A percentile compares a stretch with the other conserved stretches of the same genome.
Evolutionary conservation across 176 grass and related monocot species (phyloP).

Genomic region (Pontederia crassipes): DNA sequence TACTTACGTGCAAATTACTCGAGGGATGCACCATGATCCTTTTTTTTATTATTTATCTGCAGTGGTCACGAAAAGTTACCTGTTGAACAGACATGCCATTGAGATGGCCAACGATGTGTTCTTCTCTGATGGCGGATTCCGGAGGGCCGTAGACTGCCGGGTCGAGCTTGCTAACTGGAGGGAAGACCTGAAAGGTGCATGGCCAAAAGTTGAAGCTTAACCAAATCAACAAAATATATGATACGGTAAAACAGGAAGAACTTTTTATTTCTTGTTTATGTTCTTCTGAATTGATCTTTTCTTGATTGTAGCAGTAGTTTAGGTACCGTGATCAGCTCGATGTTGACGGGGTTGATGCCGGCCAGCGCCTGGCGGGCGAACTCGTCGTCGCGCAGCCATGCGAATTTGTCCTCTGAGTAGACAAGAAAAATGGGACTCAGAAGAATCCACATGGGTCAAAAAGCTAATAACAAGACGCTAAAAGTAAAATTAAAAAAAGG

Average conservation of each 20-base stretch:
- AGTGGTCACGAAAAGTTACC: constrained; percentile 13
- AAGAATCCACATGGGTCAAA: background rate
- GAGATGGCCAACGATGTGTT: constrained; percentile 66
- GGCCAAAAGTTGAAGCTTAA: background rate
- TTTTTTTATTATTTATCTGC: no score
- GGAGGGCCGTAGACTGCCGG: constrained; percentile 55
- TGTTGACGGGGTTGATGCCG: constrained; percentile 88
- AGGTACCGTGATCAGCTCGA: constrained; percentile 74
- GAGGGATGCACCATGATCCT: no score
- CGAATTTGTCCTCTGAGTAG: constrained; percentile 89
- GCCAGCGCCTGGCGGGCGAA: constrained; percentile 77
- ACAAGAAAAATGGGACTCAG: background rate
- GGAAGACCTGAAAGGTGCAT: constrained; percentile 43
- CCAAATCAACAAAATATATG: background rate
- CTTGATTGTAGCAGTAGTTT: background rate
- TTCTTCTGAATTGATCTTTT: background rate
- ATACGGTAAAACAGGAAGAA: background rate
- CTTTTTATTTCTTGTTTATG: background rate
- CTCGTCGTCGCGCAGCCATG: constrained; percentile 95
- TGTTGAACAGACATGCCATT: constrained; percentile 74
- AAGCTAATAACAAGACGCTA: background rate
- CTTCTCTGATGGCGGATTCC: constrained; percentile 86
- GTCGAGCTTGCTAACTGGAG: constrained; percentile 76
- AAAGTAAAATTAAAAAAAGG: no score
- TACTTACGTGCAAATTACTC: background rate